Conservation (phyloP, 2,329 filamentous ascomycete species). For the Magnaporthales sp. region DNA sequence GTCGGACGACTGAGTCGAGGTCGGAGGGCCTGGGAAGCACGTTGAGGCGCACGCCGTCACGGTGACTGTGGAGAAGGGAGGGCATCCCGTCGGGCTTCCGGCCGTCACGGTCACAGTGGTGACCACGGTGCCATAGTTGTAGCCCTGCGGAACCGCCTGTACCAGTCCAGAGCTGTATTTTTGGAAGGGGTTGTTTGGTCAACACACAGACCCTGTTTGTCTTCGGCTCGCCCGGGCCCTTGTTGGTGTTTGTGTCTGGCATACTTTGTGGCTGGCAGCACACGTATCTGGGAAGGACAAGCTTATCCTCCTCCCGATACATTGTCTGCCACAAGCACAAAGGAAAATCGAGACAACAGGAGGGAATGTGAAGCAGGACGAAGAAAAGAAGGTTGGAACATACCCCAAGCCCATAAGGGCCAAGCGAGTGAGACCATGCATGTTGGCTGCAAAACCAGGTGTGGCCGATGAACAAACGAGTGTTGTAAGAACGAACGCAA, state of each 20-base stretch:
- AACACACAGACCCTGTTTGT: not conserved
- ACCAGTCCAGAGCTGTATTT: slow-evolving; percentile 2
- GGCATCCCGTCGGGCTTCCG: not conserved
- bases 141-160: slow-evolving; percentile 3
- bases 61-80: not conserved
- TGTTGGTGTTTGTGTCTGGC: not conserved
- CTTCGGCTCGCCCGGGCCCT: not conserved
- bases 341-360: not conserved
- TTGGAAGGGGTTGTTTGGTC: not conserved
- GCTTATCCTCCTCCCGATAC: not conserved
- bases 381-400: not conserved
- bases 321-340: not conserved
- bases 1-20: not conserved
- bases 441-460: not conserved
- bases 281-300: not conserved
- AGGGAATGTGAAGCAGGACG: not conserved
- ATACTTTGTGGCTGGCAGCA: not conserved
- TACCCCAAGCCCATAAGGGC: slow-evolving; percentile 6
- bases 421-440: slow-evolving; percentile 6
- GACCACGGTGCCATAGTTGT: not conserved
- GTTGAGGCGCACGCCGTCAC: slow-evolving; percentile 3
- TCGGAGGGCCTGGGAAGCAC: not conserved
- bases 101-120: slow-evolving; percentile 6
- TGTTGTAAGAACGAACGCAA: not conserved
- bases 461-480: not conserved